A percentile compares a stretch with the other conserved stretches of the same genome.
Conservation (phyloP, 345 rosid genomes). For the Gossypium herbaceum region DNA sequence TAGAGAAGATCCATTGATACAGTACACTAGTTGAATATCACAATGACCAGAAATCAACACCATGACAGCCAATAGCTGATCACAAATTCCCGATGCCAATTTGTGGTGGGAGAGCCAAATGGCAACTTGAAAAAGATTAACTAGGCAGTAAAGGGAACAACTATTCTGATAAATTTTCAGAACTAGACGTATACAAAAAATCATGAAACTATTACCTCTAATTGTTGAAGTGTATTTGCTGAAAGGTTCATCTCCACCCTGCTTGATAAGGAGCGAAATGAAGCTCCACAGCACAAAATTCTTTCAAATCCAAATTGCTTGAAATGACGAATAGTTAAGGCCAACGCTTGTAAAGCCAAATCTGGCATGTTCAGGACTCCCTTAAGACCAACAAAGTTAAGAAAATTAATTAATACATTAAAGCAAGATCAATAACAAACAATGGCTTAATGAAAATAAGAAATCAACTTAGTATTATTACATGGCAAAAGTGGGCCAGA, state of each 20-base stretch:
- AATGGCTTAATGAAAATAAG: not conserved
- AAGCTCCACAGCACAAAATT: constrained; percentile 62
- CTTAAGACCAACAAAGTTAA: constrained; percentile 32
- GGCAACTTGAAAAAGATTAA: not conserved
- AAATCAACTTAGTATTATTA: not conserved
- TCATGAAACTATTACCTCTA: constrained; percentile 54
- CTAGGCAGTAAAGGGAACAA: not conserved
- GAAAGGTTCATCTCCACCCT: constrained; percentile 76
- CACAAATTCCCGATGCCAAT: not conserved
- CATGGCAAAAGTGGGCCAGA: not conserved
- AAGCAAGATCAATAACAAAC: constrained; percentile 1
- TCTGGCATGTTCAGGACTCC: constrained; percentile 74
- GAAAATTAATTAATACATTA: constrained; percentile 10
- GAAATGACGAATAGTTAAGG: constrained; percentile 64
- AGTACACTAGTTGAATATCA: not conserved
- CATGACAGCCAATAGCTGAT: not conserved
- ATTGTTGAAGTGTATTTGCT: constrained; percentile 82
- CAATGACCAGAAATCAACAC: not conserved
- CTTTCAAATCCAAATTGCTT: constrained; percentile 90
- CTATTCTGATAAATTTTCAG: not conserved
- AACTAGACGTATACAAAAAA: not conserved
- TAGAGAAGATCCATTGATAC: not conserved
- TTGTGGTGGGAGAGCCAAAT: not conserved
- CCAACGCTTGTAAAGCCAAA: constrained; percentile 82
- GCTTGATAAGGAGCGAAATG: constrained; percentile 70